Conservation (phyloP, 176 grass and related monocot species). For the Hordeum vulgare region DNA sequence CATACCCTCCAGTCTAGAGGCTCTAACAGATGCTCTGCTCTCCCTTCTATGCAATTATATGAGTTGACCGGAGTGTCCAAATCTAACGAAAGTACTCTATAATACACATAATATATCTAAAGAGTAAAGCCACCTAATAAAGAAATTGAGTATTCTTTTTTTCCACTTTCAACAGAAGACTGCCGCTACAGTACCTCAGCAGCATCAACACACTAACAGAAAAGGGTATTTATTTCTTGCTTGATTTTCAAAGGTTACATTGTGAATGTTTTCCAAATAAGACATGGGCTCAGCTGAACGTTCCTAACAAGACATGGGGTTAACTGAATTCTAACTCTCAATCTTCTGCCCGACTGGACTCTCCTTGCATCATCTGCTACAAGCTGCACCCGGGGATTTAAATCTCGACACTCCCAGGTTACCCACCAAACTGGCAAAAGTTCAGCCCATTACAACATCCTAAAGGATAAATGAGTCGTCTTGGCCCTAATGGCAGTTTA, state of each 20-base stretch:
- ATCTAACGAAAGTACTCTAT: background rate
- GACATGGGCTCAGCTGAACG: background rate
- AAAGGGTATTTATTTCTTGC: background rate
- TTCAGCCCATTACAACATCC: background rate
- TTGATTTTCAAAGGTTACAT: background rate
- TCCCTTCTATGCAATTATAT: background rate
- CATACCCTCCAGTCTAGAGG: background rate
- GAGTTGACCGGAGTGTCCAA: background rate
- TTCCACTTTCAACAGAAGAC: background rate
- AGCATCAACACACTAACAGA: background rate
- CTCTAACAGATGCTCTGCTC: background rate
- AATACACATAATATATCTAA: background rate
- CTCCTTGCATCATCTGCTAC: background rate
- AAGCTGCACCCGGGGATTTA: background rate
- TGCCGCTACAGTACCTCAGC: background rate
- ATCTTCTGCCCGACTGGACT: background rate
- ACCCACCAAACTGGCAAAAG: background rate
- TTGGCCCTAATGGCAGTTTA: background rate
- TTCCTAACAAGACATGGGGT: background rate
- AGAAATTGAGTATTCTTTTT: background rate
- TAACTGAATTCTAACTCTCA: background rate
- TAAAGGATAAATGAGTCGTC: background rate
- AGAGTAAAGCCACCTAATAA: background rate
- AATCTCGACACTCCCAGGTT: background rate
- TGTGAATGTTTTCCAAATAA: background rate